Evolutionary conservation across 441 rosid genomes (phyloP).

Genomic region (Brassica hybrid): DNA sequence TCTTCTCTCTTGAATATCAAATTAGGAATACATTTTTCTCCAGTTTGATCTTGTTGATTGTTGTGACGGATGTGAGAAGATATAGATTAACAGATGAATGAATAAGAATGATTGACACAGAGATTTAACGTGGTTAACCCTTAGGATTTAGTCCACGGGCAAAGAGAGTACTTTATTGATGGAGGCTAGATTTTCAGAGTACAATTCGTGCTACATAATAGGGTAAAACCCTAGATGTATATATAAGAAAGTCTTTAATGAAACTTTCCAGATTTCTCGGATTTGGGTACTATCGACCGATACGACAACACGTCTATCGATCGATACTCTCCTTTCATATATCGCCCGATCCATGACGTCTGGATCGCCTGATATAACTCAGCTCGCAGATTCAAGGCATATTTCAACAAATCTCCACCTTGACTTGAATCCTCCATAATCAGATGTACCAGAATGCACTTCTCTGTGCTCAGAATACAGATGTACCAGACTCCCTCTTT

Average conservation of each 20-base stretch:
- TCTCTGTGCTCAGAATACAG: too few relatives aligned
- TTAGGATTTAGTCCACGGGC: background rate
- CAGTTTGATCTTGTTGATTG: constrained; percentile 72
- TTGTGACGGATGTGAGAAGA: background rate
- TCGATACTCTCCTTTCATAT: background rate
- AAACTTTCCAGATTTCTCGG: background rate
- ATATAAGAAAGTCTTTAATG: background rate
- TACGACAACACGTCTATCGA: background rate
- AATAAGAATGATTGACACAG: background rate
- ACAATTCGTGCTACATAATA: background rate
- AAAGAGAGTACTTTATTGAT: background rate
- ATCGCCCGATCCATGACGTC: background rate
- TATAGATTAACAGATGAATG: background rate
- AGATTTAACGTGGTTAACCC: background rate
- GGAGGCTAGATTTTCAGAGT: background rate
- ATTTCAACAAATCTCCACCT: background rate
- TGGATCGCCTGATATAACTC: background rate
- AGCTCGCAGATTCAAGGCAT: background rate
- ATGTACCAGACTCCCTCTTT: too few relatives aligned
- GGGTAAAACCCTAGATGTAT: background rate
- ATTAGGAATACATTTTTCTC: constrained; percentile 84
- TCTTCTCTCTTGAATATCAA: constrained; percentile 82
- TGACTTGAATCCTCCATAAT: too few relatives aligned
- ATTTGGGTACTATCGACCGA: background rate
- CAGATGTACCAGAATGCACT: too few relatives aligned